These are phyloP conservation scores for Pseudocercospora eumusae DNA, from an alignment of 2,329 filamentous ascomycete species.

Conservation along the genomic window DNA sequence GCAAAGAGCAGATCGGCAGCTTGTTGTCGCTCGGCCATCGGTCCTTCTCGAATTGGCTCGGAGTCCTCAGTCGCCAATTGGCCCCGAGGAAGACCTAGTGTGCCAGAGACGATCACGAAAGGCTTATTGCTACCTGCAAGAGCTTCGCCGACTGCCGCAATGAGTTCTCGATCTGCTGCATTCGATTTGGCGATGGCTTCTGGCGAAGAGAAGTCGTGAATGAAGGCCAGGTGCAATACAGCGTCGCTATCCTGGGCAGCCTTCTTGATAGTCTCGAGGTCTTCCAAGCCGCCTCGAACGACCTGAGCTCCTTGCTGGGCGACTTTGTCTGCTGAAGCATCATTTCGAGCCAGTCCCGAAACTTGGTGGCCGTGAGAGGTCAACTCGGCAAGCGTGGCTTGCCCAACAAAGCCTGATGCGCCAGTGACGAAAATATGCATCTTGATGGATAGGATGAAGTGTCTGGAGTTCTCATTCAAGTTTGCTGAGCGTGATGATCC, in stretches of 20 bases:
- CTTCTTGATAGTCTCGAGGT: slow-evolving; percentile 43
- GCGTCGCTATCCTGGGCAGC: slow-evolving; percentile 46
- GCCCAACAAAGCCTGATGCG: slow-evolving; percentile 47
- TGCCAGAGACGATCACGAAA: slow-evolving; percentile 43
- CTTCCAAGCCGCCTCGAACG: slow-evolving; percentile 45
- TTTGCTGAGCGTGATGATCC: not conserved
- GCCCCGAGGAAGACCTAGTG: slow-evolving; percentile 21
- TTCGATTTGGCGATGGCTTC: slow-evolving; percentile 35
- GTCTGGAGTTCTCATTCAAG: not conserved
- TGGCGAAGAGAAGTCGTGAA: slow-evolving; percentile 29
- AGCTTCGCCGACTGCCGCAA: slow-evolving; percentile 44
- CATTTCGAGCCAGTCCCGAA: slow-evolving; percentile 46
- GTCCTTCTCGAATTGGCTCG: slow-evolving; percentile 6
- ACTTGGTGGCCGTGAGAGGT: slow-evolving; percentile 46
- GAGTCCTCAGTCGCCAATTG: slow-evolving; percentile 19
- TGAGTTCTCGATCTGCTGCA: slow-evolving; percentile 40
- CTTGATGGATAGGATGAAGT: not conserved
- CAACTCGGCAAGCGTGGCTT: slow-evolving; percentile 42
- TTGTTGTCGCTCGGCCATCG: slow-evolving; percentile 12
- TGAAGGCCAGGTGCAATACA: slow-evolving; percentile 49
- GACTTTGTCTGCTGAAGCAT: slow-evolving; percentile 40
- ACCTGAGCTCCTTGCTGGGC: slow-evolving; percentile 44
- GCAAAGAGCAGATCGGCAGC: slow-evolving; percentile 15
- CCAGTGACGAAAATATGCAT: slow-evolving; percentile 44
- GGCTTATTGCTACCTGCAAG: slow-evolving; percentile 43